Evolutionary conservation across 768 basidiomycete genomes (phyloP), one percentile per base, ranked within the genome.

Genomic region (Hydnomerulius pinastri): DNA sequence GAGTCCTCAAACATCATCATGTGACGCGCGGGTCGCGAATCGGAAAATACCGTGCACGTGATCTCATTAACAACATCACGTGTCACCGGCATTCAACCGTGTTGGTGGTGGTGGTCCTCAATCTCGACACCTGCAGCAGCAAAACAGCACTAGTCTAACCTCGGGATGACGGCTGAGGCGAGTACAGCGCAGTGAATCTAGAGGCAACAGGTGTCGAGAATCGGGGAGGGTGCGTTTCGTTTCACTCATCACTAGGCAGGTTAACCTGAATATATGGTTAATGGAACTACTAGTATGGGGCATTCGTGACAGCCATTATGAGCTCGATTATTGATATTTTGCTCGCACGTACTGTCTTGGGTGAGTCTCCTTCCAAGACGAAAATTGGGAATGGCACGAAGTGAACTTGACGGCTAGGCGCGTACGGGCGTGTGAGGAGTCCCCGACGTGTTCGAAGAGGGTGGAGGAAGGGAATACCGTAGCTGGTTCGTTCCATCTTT

Each of bases 171-270:
- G 39, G 79, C 81, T 11, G 78, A 83, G 43, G 83, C 81, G 45
- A 88, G 86, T 60, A 75, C 82, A 25, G 76, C 77, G 0, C 70
- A 83, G 41, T 80, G 87, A 37, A 61, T 81, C 12, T 75, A 85
- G 60, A 77, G 85, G 35, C 82, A 82, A 53, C 81, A 87, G 56
- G 75, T 84, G 28, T 86, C 64, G 77, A 86, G 45, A 83, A 87
- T 66, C 78, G 83, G 46, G 83, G 83, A 50, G 83, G 83, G 83
- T 84, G 25, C 53, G 80, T 70, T 33, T 30, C 27, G 8, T 38
- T 15, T 37, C 13, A 12, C 29, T 35, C n/a, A n/a, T n/a, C n/a
- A n/a, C n/a, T n/a, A n/a, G n/a, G 12, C 17, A 4, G 33, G 13
- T 5, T 35, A 13, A n/a, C n/a, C 17, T 4, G 6, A 12, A 13